Base-by-base conservation (phyloP, 129 eudicot genomes). In the Centella asiatica region DNA sequence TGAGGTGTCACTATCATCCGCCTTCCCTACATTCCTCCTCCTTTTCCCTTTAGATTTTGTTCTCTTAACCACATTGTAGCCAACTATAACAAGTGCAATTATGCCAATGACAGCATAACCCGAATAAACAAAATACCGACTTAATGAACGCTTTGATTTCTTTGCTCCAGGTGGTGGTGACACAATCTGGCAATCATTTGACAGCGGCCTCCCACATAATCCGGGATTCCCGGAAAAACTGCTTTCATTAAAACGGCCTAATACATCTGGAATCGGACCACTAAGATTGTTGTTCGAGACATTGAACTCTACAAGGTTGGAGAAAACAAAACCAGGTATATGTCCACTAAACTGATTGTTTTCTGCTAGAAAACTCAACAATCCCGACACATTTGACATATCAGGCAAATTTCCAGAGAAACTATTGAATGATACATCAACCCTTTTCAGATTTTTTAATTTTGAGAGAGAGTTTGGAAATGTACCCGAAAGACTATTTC, bases 201-300 rank as follows among this genome's bases (percentile, higher is more conserved):
- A 12, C 15, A 42, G 11, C 46, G 46, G 72, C 27, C 32, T 52
- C 27, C 89, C 89, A 56, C 89, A 85, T 64, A 85, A 72, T 49
- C 25, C 64, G 1, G 77, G 89, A 75, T 81, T 82, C 33, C 86
- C 86, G 24, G 44, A 54, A 24, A 79, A 79, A 59, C 89, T 85
- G 36, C 57, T 74, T 18, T 53, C 67, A 20, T 74, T 58, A 24
- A 85, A 79, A 11, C 65, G 46, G 5, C 81, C 83, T 0, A 62
- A 66, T 39, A 70, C 75, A 67, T 79, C 77, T 6, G 88, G 88
- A 44, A 85, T 34, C 4, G 81, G 71, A 22, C 95, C 95, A n/a
- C 66, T 82, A n/a, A 85, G 65, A 62, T 79, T 64, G 58, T 85
- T 85, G 72, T 82, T 72, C 3, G 95, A 77, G 20, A 85, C 80